Percentiles rank a stretch among this genome's conserved stretches.
Evolutionary conservation across 257 asterid species (phyloP).

Genomic region (Nicotiana benthamiana): DNA sequence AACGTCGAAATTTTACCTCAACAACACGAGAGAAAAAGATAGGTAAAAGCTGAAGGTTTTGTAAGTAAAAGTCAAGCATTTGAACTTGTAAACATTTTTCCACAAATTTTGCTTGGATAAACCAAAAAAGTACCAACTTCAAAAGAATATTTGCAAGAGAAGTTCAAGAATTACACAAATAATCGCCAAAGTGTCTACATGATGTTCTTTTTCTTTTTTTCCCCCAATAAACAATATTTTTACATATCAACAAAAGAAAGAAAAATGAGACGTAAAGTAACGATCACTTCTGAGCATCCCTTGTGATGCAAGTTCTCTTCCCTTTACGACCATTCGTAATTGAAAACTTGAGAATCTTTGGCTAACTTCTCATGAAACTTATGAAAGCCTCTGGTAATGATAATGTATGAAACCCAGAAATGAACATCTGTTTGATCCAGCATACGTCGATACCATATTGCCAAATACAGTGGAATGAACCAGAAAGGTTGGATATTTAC

Average conservation of each 20-base stretch:
- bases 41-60: not conserved
- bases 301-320: not conserved
- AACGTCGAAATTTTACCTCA: not conserved
- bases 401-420: not conserved
- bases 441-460: not conserved
- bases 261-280: not conserved
- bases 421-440: not conserved
- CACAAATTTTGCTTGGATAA: not conserved
- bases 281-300: not conserved
- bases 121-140: not conserved
- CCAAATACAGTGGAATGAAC: not conserved
- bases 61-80: not conserved
- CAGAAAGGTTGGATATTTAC: conserved; percentile 1
- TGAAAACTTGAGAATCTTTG: not conserved
- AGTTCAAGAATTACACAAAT: not conserved
- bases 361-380: not conserved
- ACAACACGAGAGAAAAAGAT: not conserved
- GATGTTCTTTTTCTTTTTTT: not conserved
- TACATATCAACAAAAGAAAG: not conserved
- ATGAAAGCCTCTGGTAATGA: not conserved
- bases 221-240: not conserved
- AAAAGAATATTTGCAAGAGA: not conserved
- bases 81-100: not conserved
- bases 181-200: not conserved
- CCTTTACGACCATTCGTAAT: not conserved